Conservation (phyloP, 768 basidiomycete genomes). For the Dictyophora rubrovolvata region DNA sequence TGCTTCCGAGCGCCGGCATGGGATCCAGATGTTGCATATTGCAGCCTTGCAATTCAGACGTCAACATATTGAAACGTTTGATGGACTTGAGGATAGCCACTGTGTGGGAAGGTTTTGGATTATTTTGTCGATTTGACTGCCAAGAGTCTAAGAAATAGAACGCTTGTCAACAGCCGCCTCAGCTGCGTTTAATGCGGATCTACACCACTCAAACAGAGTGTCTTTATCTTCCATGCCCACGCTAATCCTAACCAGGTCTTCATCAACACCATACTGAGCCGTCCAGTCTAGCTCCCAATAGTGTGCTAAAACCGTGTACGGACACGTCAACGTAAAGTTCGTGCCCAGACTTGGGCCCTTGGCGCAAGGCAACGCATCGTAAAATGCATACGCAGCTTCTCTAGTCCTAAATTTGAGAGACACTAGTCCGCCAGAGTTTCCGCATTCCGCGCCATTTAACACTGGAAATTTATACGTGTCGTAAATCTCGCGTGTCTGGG, state of each 20-base stretch:
- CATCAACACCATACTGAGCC: conserved; percentile 73
- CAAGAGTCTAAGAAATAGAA: too few species aligned
- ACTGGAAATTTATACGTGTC: conserved; percentile 47
- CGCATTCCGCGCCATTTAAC: conserved; percentile 21
- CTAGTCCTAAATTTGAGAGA: conserved; percentile 70
- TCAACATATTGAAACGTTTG: too few species aligned
- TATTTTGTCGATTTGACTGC: too few species aligned
- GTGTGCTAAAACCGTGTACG: conserved; percentile 89
- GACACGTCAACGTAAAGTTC: conserved; percentile 91
- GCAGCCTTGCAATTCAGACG: too few species aligned
- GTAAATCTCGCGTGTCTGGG: conserved; percentile 72
- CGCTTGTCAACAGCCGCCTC: too few species aligned
- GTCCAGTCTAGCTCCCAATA: conserved; percentile 90
- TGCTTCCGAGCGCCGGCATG: too few species aligned
- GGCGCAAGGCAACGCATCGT: conserved; percentile 67
- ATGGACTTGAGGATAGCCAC: too few species aligned
- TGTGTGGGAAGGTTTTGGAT: too few species aligned
- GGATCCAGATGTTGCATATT: too few species aligned
- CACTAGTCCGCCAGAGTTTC: conserved; percentile 81
- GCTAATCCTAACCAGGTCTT: conserved; percentile 74
- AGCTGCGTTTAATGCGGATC: conserved; percentile 60
- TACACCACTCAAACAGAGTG: conserved; percentile 47
- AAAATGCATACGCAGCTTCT: conserved; percentile 67
- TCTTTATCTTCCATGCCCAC: conserved; percentile 79
- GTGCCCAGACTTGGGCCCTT: conserved; percentile 93